Conservation (phyloP, 768 basidiomycete species). For the Phaffia australis region DNA sequence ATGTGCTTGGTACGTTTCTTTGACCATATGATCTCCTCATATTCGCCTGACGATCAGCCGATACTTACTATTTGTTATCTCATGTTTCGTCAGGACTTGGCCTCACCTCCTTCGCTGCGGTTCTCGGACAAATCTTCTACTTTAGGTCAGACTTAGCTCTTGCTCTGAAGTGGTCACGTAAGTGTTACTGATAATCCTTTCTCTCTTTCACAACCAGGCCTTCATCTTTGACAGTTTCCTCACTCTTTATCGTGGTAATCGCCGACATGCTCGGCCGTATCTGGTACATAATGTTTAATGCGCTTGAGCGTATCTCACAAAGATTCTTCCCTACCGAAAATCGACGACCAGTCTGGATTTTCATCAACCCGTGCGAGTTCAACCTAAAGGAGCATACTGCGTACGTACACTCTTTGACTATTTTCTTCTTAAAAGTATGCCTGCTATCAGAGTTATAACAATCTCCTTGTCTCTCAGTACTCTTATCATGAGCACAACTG, state of each 20-base stretch:
- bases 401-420: conserved; percentile 10
- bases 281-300: not conserved
- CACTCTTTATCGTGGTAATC: conserved; percentile 36
- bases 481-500: conserved; percentile 36
- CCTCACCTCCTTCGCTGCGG: conserved; percentile 32
- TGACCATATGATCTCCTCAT: not conserved
- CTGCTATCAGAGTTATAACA: not conserved
- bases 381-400: conserved; percentile 34
- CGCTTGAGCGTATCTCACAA: conserved; percentile 26
- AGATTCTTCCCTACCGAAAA: conserved; percentile 1
- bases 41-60: not conserved
- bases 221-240: conserved; percentile 5
- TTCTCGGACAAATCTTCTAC: conserved; percentile 27
- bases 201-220: conserved; percentile 1
- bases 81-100: conserved; percentile 26
- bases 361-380: conserved; percentile 35
- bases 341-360: conserved; percentile 29
- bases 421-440: not conserved
- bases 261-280: conserved; percentile 32
- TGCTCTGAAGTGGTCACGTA: not conserved
- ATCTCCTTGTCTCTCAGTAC: conserved; percentile 20
- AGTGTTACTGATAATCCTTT: not conserved
- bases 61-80: too few relatives aligned
- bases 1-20: conserved; percentile 26
- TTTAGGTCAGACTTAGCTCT: not conserved